Percentiles rank a stretch among this genome's conserved stretches.
phyloP scores from a whole-genome alignment of 371 early-diverging fungal species.

The Mortierella sp. region DNA sequence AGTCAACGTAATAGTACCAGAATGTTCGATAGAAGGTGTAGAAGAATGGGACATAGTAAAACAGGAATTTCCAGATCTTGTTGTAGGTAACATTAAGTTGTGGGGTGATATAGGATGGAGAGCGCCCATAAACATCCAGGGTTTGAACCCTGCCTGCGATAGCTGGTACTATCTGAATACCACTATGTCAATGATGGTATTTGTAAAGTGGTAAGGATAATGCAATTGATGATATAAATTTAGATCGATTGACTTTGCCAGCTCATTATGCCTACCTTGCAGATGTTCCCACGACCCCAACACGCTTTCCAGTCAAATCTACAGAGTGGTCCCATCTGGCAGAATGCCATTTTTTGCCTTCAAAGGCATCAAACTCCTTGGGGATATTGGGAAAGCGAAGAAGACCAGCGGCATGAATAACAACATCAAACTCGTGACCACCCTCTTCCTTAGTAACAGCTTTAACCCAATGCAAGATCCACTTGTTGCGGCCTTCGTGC shows the following conservation, averaged over 20 bases:
- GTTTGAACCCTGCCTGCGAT: slow-evolving; percentile 40
- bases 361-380: slow-evolving; percentile 46
- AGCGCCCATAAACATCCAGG: slow-evolving; percentile 37
- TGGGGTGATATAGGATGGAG: slow-evolving; percentile 38
- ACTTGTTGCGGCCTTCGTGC: slow-evolving; percentile 40
- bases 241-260: not conserved
- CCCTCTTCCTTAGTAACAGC: slow-evolving; percentile 12
- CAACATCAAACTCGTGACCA: slow-evolving; percentile 28
- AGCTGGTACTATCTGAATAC: slow-evolving; percentile 39
- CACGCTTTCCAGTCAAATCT: slow-evolving; percentile 44
- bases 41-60: slow-evolving; percentile 35
- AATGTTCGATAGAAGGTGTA: slow-evolving; percentile 22
- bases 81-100: slow-evolving; percentile 28
- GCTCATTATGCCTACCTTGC: slow-evolving; percentile 34
- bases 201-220: not conserved
- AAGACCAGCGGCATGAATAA: slow-evolving; percentile 30
- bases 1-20: slow-evolving; percentile 31
- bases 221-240: not conserved
- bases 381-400: slow-evolving; percentile 43
- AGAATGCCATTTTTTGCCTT: slow-evolving; percentile 44
- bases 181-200: slow-evolving; percentile 16
- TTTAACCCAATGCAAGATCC: slow-evolving; percentile 43
- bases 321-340: slow-evolving; percentile 48
- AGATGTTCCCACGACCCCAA: slow-evolving; percentile 43
- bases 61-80: slow-evolving; percentile 25